Evolutionary conservation across 1,284 basidiomycete species (phyloP).

Genomic region (Ustilago bromivora): DNA sequence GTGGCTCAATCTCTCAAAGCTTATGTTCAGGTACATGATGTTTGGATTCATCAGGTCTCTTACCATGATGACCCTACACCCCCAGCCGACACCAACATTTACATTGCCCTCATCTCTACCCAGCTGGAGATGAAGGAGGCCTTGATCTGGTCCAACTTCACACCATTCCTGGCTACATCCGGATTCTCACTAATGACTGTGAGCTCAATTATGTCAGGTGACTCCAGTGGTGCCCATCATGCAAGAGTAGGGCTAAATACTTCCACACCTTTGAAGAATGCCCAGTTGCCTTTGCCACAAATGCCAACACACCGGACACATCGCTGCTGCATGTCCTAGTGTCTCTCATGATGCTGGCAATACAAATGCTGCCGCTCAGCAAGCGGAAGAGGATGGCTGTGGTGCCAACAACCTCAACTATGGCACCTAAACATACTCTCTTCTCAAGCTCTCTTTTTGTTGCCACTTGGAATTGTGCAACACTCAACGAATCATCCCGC

Average conservation of each 20-base stretch:
- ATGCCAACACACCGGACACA: not conserved
- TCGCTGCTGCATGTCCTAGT: not conserved
- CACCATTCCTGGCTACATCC: conserved; percentile 2
- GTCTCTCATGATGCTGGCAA: not conserved
- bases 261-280: not conserved
- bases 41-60: too few relatives aligned
- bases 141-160: not conserved
- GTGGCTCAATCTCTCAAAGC: too few relatives aligned
- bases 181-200: not conserved
- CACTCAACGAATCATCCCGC: not conserved
- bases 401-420: not conserved
- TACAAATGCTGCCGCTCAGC: too few relatives aligned
- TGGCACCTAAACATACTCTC: not conserved
- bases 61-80: too few relatives aligned
- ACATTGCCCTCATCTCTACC: too few relatives aligned
- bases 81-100: too few relatives aligned
- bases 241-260: not conserved
- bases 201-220: not conserved
- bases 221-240: not conserved
- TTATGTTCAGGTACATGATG: too few relatives aligned
- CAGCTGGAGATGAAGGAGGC: too few relatives aligned
- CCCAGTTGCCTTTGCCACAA: not conserved
- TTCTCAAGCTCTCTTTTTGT: not conserved
- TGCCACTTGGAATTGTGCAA: not conserved
- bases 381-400: not conserved